Evolutionary conservation across 2,329 filamentous ascomycete species (phyloP).

Genomic region (Fusarium brachygibbosum): DNA sequence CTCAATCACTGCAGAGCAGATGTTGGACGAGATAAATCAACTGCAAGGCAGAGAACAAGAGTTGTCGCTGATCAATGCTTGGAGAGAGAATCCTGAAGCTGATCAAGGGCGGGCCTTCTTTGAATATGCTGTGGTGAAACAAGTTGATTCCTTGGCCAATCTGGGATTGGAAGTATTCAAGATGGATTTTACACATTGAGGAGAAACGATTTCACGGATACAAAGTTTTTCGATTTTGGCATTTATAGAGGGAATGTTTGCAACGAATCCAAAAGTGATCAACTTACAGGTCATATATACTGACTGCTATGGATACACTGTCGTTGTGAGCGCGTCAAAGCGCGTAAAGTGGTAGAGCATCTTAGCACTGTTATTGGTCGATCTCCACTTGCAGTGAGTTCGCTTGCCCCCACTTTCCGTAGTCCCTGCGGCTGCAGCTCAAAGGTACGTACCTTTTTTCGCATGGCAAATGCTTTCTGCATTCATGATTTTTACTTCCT

Average conservation of each 20-base stretch:
- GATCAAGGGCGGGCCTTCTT: slow-evolving; percentile 62
- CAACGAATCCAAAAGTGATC: background rate
- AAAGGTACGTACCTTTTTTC: slow-evolving; percentile 36
- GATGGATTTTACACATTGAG: slow-evolving; percentile 54
- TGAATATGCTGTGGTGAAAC: slow-evolving; percentile 62
- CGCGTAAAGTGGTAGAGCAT: slow-evolving; percentile 11
- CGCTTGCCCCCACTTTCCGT: background rate
- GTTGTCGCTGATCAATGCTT: slow-evolving; percentile 59
- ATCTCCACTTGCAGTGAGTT: background rate
- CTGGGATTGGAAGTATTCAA: slow-evolving; percentile 61
- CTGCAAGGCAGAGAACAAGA: slow-evolving; percentile 62
- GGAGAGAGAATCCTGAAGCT: slow-evolving; percentile 58
- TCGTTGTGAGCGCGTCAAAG: background rate
- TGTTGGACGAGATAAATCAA: slow-evolving; percentile 64
- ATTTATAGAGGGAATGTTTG: background rate
- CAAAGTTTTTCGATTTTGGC: background rate
- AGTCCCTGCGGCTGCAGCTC: background rate
- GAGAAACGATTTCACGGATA: background rate
- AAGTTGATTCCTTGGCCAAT: slow-evolving; percentile 61
- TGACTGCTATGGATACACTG: background rate
- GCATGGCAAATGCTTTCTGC: slow-evolving; percentile 23
- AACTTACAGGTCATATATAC: background rate
- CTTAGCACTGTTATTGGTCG: background rate
- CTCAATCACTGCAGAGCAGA: slow-evolving; percentile 58
- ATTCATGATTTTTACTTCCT: slow-evolving; percentile 27